Evolutionary conservation across 257 asterid genomes (phyloP).

Genomic region (Salvia miltiorrhiza): DNA sequence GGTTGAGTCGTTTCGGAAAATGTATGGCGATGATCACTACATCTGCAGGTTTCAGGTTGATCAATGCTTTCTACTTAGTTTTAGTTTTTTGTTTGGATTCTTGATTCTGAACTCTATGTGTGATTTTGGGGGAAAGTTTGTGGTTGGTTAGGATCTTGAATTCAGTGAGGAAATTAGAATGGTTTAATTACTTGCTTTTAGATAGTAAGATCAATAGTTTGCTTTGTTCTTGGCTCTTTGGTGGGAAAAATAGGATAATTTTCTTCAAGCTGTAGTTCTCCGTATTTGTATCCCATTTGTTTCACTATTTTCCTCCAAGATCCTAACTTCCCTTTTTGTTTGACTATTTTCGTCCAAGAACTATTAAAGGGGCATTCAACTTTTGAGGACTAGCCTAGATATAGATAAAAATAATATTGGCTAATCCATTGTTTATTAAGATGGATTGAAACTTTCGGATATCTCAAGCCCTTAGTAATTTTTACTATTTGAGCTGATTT

Average conservation of each 20-base stretch:
- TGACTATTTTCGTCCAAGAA: no score
- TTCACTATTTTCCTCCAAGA: not conserved
- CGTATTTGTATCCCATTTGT: not conserved
- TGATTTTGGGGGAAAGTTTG: no score
- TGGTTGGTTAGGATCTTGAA: not conserved
- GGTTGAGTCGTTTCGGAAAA: constrained; percentile 26
- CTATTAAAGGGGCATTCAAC: no score
- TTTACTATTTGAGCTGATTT: no score
- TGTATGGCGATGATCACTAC: constrained; percentile 61
- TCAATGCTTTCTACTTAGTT: not conserved
- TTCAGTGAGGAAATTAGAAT: not conserved
- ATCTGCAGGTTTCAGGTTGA: constrained; percentile 69
- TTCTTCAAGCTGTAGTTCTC: not conserved
- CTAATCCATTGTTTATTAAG: no score
- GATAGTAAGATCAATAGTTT: no score
- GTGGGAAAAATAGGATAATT: not conserved
- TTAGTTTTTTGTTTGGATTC: not conserved
- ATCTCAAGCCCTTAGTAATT: no score
- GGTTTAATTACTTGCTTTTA: not conserved
- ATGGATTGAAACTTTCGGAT: no score
- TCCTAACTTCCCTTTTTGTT: no score
- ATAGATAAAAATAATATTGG: no score
- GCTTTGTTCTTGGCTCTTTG: not conserved
- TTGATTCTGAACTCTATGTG: not conserved
- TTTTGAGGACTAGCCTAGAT: no score